A percentile compares a stretch with the other conserved stretches of the same genome.
phyloP scores from a whole-genome alignment of 2,329 filamentous ascomycete species.

The Aspergillus pseudotamarii region DNA sequence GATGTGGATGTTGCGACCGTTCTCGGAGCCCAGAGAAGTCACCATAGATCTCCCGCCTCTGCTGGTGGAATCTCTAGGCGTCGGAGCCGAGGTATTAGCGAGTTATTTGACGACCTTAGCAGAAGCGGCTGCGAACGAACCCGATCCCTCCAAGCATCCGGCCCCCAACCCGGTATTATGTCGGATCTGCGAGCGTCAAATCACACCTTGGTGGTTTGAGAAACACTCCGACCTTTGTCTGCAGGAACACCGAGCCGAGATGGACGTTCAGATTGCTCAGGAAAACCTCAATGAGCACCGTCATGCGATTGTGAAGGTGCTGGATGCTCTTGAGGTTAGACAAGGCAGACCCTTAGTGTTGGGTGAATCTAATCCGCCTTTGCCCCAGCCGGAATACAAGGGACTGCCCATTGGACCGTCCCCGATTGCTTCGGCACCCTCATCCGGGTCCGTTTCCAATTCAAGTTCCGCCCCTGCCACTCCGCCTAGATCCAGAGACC shows the following conservation, averaged over 20 bases:
- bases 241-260: constrained; percentile 93
- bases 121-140: constrained; percentile 76
- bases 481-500: constrained; percentile 67
- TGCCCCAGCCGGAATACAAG: constrained; percentile 79
- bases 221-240: constrained; percentile 96
- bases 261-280: constrained; percentile 96
- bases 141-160: constrained; percentile 72
- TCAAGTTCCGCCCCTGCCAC: constrained; percentile 70
- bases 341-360: constrained; percentile 45
- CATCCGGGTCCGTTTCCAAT: constrained; percentile 71
- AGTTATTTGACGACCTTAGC: constrained; percentile 89
- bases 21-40: constrained; percentile 83
- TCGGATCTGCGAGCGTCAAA: constrained; percentile 95
- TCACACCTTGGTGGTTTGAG: constrained; percentile 99
- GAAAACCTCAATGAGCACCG: constrained; percentile 90
- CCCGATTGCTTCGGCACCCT: constrained; percentile 67
- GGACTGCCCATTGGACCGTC: constrained; percentile 79
- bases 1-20: constrained; percentile 99
- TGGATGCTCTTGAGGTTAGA: constrained; percentile 81
- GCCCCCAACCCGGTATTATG: constrained; percentile 86
- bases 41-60: constrained; percentile 90
- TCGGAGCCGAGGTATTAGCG: constrained; percentile 91
- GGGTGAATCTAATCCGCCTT: constrained; percentile 50
- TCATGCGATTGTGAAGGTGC: constrained; percentile 89
- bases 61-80: constrained; percentile 89